Evolutionary conservation across 352 stramenopile species (phyloP).

Genomic region (Phytophthora ramorum): DNA sequence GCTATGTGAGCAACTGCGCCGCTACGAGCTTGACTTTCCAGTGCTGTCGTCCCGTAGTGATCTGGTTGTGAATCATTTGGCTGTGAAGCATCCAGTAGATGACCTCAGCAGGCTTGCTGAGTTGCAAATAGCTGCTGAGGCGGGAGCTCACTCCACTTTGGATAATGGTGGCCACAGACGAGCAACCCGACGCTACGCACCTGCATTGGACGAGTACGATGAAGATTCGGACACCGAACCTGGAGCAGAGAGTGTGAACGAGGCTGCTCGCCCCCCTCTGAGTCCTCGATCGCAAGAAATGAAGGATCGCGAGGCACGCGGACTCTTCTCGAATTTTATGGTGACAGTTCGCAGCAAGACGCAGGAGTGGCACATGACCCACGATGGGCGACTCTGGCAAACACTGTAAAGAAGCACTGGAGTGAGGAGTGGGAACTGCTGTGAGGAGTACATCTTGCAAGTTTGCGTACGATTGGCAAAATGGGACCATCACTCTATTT

Average conservation of each 20-base stretch:
- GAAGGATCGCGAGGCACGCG: slow-evolving; percentile 24
- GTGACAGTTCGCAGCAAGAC: slow-evolving; percentile 42
- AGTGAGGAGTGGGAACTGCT: neutral
- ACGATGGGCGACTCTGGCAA: slow-evolving; percentile 50
- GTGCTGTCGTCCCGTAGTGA: slow-evolving; percentile 32
- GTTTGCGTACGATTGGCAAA: too few relatives aligned
- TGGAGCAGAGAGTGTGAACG: neutral
- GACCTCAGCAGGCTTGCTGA: neutral
- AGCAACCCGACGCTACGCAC: slow-evolving; percentile 27
- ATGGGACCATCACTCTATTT: neutral
- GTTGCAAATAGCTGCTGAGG: neutral
- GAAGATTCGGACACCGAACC: slow-evolving; percentile 14
- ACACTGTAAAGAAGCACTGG: slow-evolving; percentile 11
- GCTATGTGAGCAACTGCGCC: slow-evolving; percentile 32
- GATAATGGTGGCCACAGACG: slow-evolving; percentile 1
- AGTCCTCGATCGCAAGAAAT: slow-evolving; percentile 34
- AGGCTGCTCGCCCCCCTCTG: slow-evolving; percentile 4
- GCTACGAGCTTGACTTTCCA: slow-evolving; percentile 45
- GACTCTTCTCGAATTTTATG: slow-evolving; percentile 44
- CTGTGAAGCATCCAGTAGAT: neutral
- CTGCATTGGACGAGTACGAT: slow-evolving; percentile 27
- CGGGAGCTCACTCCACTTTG: neutral
- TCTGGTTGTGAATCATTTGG: too few relatives aligned
- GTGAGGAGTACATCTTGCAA: slow-evolving; percentile 2
- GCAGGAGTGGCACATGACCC: slow-evolving; percentile 57